Percentiles rank a stretch among this genome's conserved stretches.
These are phyloP conservation scores for Fraxinus xanthoxyloides DNA, from an alignment of 305 asterid species.

Conservation along the genomic window DNA sequence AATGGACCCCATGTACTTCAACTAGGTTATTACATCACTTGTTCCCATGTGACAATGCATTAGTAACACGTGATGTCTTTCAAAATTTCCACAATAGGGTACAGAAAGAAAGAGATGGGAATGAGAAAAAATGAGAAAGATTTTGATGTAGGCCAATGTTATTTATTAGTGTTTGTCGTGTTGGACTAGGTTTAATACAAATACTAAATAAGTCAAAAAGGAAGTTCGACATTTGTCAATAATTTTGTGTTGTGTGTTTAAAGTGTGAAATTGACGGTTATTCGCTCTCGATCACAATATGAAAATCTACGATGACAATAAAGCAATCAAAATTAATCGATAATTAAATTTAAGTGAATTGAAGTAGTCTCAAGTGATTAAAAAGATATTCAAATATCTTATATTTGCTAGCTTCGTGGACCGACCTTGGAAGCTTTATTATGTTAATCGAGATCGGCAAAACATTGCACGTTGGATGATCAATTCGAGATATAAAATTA, in stretches of 20 bases:
- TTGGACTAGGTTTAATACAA: background rate
- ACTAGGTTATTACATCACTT: background rate
- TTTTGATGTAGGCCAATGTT: background rate
- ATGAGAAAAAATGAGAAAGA: background rate
- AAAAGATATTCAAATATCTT: background rate
- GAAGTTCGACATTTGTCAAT: background rate
- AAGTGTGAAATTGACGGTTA: background rate
- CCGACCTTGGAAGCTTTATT: background rate
- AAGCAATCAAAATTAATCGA: background rate
- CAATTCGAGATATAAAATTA: background rate
- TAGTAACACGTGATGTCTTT: background rate
- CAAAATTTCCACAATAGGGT: background rate
- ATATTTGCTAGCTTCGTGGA: background rate
- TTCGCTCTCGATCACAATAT: background rate
- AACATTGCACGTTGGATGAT: background rate
- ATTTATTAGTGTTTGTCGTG: background rate
- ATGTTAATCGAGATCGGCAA: background rate
- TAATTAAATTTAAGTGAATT: background rate
- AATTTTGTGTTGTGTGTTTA: background rate
- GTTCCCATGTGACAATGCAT: slow-evolving; percentile 1
- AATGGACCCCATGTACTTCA: no score
- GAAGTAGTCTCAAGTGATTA: background rate
- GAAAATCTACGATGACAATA: background rate
- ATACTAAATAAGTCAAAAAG: background rate
- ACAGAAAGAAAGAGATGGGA: background rate